Evolutionary conservation across 2,329 filamentous ascomycete species (phyloP), one percentile per base, ranked within the genome.

Genomic region (Fusarium fracticaudum): DNA sequence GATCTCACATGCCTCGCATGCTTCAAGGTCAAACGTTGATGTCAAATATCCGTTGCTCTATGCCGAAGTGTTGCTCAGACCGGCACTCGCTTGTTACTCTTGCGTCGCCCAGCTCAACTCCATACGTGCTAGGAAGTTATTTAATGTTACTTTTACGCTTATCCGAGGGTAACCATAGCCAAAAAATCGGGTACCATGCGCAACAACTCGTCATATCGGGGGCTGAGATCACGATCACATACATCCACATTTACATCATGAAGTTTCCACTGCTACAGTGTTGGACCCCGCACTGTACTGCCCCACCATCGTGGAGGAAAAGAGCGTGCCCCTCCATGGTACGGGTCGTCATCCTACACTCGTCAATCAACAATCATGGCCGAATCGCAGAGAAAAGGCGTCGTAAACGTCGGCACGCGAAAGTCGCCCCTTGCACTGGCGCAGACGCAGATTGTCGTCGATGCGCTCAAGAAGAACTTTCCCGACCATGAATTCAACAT

Each of bases 351-450:
- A 59, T 43, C 60, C 50, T 47, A 57, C 59, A 50, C 57, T 45
- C 69, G 43, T 54, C 58, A 60, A 60, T 51, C 57, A 51, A 41
- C 51, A 64, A 72, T 40, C 51, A 81, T 81, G 77, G 73, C 77
- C n/a, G 77, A 78, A 51, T 38, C 74, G 47, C 64, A 80, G 17
- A 61, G 72, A 50, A 67, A 69, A 44, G 85, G 79, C 57, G 85
- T 88, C 60, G 88, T 96, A 83, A 90, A 90, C 75, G 92, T 99
- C 76, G 96, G 96, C 83, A 97, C 95, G 50, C 93, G 96, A 79
- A 91, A 92, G 80, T 98, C 95, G 29, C 90, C 92, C 51, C 91
- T 99, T 60, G 96, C 96, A 54, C 87, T 98, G 67, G 87, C 93
- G 47, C 96, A 99, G 82, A 92, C 95, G 41, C 89, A 96, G 64